phyloP scores from a whole-genome alignment of 352 stramenopile species.

The Globisporangium solare region DNA sequence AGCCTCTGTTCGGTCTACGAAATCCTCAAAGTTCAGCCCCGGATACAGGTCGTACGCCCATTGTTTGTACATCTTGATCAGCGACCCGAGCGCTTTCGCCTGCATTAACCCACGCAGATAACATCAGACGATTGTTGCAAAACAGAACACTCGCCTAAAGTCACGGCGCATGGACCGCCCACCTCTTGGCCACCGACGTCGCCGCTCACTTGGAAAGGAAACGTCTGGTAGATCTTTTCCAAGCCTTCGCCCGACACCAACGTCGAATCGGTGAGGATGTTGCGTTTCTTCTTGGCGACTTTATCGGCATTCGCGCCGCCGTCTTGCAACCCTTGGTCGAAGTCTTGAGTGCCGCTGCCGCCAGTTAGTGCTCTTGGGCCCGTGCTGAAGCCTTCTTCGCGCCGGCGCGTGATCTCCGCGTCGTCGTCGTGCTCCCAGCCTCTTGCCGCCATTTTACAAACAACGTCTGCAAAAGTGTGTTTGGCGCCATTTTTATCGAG shows the following conservation, averaged over 20 bases:
- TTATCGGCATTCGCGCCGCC: constrained; percentile 2
- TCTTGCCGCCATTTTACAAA: constrained; percentile 29
- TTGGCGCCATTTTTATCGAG: constrained; percentile 4
- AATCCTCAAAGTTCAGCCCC: constrained; percentile 80
- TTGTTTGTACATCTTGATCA: constrained; percentile 83
- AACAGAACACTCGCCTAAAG: too few species aligned
- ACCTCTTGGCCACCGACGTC: constrained; percentile 59
- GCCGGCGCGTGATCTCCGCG: constrained; percentile 20
- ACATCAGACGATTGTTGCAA: constrained; percentile 1
- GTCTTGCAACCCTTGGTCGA: constrained; percentile 6
- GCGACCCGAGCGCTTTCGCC: constrained; percentile 50
- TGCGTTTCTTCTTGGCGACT: constrained; percentile 38
- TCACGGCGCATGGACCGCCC: background rate
- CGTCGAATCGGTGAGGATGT: constrained; percentile 59
- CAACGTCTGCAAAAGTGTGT: background rate
- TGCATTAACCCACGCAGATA: constrained; percentile 5
- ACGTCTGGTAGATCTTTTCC: constrained; percentile 64
- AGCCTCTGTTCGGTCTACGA: constrained; percentile 57
- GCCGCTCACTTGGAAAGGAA: constrained; percentile 59
- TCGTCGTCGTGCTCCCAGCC: constrained; percentile 61
- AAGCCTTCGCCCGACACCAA: constrained; percentile 60
- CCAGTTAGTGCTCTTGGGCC: background rate
- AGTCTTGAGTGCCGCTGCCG: constrained; percentile 5
- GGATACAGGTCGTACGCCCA: constrained; percentile 83
- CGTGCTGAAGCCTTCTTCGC: constrained; percentile 11